A percentile compares a stretch with the other conserved stretches of the same genome.
Evolutionary conservation across 2,329 filamentous ascomycete species (phyloP).

Genomic region (Fusarium xyrophilum): DNA sequence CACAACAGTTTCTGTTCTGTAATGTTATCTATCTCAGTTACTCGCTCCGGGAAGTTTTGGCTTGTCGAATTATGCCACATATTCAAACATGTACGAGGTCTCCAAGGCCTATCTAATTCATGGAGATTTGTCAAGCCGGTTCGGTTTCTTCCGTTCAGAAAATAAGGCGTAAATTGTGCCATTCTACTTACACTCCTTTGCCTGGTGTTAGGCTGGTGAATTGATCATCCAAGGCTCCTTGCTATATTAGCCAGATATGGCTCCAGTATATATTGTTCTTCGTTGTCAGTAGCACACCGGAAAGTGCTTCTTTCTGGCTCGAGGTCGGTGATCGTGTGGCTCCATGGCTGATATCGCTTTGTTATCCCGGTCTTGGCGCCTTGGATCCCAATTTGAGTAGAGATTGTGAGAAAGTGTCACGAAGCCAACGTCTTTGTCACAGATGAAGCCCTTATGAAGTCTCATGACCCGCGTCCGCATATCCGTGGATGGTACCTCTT

Average conservation of each 20-base stretch:
- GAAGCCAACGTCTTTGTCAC: background rate
- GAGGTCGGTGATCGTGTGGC: background rate
- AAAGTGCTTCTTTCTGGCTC: too few species aligned
- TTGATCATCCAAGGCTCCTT: background rate
- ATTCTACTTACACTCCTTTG: background rate
- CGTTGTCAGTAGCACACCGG: background rate
- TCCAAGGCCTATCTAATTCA: background rate
- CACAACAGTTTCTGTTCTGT: slow-evolving; percentile 32
- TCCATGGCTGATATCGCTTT: slow-evolving; percentile 5
- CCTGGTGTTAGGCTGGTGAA: background rate
- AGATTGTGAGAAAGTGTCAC: background rate
- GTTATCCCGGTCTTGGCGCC: background rate
- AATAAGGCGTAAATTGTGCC: background rate
- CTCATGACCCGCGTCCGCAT: background rate
- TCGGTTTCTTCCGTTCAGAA: background rate
- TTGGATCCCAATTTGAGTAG: background rate
- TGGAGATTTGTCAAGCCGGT: background rate
- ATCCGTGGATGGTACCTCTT: background rate
- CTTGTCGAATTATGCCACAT: background rate
- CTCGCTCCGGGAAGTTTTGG: background rate
- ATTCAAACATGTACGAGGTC: background rate
- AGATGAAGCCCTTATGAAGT: background rate
- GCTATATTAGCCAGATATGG: background rate
- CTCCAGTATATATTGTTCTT: background rate
- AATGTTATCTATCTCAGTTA: slow-evolving; percentile 2